phyloP scores from a whole-genome alignment of 2,329 filamentous ascomycete genomes.

The Colletotrichum aenigma region DNA sequence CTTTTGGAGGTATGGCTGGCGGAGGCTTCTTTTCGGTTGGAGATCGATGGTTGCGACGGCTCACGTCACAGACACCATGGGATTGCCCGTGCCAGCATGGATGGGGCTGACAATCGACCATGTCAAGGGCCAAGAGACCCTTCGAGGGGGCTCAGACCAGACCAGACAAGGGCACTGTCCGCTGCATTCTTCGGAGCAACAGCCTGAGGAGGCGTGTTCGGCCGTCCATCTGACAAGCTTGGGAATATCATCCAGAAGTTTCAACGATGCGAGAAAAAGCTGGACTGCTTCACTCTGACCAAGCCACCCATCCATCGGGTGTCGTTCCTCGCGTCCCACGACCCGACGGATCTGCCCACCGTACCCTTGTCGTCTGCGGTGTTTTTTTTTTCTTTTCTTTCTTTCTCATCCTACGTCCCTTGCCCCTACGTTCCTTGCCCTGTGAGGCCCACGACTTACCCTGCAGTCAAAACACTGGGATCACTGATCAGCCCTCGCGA shows the following conservation, averaged over 20 bases:
- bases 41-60: slow-evolving; percentile 20
- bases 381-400: background rate
- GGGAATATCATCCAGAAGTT: background rate
- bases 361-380: background rate
- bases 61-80: slow-evolving; percentile 17
- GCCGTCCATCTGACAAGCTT: background rate
- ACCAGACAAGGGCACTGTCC: background rate
- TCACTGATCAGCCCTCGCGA: background rate
- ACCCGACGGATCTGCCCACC: slow-evolving; percentile 1
- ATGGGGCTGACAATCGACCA: slow-evolving; percentile 1
- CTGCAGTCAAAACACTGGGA: slow-evolving; percentile 5
- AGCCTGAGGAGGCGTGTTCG: background rate
- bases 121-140: background rate
- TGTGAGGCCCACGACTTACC: background rate
- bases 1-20: slow-evolving; percentile 8
- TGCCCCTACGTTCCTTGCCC: background rate
- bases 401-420: background rate
- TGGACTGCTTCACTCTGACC: background rate
- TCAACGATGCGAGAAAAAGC: background rate
- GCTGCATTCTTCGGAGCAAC: slow-evolving; percentile 7
- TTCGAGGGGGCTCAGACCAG: background rate
- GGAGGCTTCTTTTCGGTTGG: background rate
- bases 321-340: background rate
- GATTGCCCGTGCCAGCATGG: slow-evolving; percentile 10
- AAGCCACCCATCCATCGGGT: background rate